Conservation (phyloP, 768 basidiomycete species). For the Amanita thiersii region DNA sequence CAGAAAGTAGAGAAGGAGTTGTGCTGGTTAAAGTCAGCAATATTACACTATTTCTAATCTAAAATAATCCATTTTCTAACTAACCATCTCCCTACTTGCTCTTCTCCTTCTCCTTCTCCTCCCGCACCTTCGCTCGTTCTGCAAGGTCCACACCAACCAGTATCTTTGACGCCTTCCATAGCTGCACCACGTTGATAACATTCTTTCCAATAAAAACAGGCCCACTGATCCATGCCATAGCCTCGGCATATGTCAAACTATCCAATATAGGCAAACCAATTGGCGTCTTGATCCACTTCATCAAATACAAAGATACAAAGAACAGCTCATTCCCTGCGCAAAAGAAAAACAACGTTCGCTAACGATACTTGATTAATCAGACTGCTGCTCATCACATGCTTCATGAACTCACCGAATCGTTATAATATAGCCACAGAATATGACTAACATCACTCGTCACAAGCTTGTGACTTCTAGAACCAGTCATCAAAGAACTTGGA, state of each 20-base stretch:
- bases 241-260: conserved; percentile 66
- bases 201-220: conserved; percentile 80
- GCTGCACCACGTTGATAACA: conserved; percentile 89
- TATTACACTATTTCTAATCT: too few species aligned
- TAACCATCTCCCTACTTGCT: neutral
- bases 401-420: conserved; percentile 63
- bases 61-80: neutral
- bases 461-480: conserved; percentile 86
- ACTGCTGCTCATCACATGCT: conserved; percentile 3
- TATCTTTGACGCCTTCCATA: conserved; percentile 97
- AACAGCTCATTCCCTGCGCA: conserved; percentile 96
- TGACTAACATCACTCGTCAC: conserved; percentile 90
- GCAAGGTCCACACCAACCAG: conserved; percentile 90
- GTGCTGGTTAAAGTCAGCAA: too few species aligned
- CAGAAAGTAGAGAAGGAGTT: too few species aligned
- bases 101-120: conserved; percentile 18
- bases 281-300: conserved; percentile 74
- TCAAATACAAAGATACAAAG: conserved; percentile 91
- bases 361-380: too few species aligned
- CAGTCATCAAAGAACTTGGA: conserved; percentile 85
- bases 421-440: conserved; percentile 91
- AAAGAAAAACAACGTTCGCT: conserved; percentile 85
- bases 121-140: conserved; percentile 64
- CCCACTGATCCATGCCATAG: conserved; percentile 52
- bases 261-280: conserved; percentile 39